These are phyloP conservation scores for Chaetomium fimeti DNA, from an alignment of 495 filamentous ascomycete species.

Conservation along the genomic window DNA sequence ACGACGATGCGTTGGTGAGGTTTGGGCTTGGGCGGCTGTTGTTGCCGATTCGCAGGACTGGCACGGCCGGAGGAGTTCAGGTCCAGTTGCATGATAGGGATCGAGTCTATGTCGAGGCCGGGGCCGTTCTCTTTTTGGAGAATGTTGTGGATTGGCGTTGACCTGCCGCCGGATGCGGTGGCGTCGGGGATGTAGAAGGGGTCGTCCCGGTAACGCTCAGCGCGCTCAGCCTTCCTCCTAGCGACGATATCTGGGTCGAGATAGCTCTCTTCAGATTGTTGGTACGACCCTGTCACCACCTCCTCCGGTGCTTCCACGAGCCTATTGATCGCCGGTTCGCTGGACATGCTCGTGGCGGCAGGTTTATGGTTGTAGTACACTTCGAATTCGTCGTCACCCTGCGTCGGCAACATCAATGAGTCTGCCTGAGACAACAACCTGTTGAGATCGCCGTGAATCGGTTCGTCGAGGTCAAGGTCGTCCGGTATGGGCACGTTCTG, in stretches of 20 bases:
- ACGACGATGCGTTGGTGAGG: constrained; percentile 56
- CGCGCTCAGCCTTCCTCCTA: constrained; percentile 63
- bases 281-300: constrained; percentile 56
- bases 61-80: constrained; percentile 40
- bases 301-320: constrained; percentile 47
- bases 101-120: constrained; percentile 83
- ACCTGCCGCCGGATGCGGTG: constrained; percentile 48
- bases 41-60: neutral
- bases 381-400: constrained; percentile 63
- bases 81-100: constrained; percentile 90
- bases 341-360: constrained; percentile 41
- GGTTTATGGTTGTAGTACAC: constrained; percentile 68
- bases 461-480: constrained; percentile 68
- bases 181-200: constrained; percentile 85
- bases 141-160: constrained; percentile 71
- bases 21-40: constrained; percentile 29
- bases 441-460: constrained; percentile 75
- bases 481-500: constrained; percentile 79
- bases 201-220: constrained; percentile 82
- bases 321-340: constrained; percentile 54
- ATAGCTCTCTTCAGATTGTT: constrained; percentile 58
- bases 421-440: constrained; percentile 61
- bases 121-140: constrained; percentile 65
- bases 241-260: constrained; percentile 63
- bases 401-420: constrained; percentile 49